phyloP scores from a whole-genome alignment of 1,284 basidiomycete species.

The Sporisorium iseilematis-ciliati region DNA sequence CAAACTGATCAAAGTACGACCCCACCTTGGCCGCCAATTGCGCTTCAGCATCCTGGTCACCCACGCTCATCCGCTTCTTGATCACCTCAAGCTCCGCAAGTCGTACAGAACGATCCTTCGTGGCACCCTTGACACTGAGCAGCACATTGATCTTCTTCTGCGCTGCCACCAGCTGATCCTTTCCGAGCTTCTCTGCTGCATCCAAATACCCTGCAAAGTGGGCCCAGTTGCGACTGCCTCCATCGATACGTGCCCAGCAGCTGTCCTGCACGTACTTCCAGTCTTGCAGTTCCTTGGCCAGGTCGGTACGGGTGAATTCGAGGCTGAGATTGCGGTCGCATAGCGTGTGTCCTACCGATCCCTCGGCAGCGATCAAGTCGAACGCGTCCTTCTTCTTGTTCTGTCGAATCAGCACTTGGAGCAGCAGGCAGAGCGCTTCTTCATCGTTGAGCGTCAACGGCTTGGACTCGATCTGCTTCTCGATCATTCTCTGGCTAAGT shows the following conservation, averaged over 20 bases:
- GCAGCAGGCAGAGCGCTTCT: constrained; percentile 81
- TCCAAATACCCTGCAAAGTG: constrained; percentile 32
- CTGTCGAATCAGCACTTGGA: constrained; percentile 79
- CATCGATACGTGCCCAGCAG: constrained; percentile 72
- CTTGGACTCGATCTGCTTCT: constrained; percentile 78
- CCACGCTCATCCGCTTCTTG: constrained; percentile 5
- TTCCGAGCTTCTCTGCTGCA: constrained; percentile 40
- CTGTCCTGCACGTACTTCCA: constrained; percentile 76
- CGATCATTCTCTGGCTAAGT: constrained; percentile 76
- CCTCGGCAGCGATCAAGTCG: constrained; percentile 75
- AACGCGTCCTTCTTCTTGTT: constrained; percentile 73
- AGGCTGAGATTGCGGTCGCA: constrained; percentile 80
- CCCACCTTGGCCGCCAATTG: constrained; percentile 16
- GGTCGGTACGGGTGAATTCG: constrained; percentile 72
- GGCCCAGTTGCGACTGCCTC: constrained; percentile 47
- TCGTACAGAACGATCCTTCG: constrained; percentile 77
- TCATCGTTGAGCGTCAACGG: constrained; percentile 78
- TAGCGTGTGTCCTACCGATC: constrained; percentile 74
- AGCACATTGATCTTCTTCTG: constrained; percentile 35
- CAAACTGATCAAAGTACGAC: constrained; percentile 79
- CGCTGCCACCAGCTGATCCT: constrained; percentile 25
- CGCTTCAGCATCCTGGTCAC: constrained; percentile 11
- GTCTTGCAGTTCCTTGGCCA: constrained; percentile 39
- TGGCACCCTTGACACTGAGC: constrained; percentile 76
- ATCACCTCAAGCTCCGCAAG: constrained; percentile 74